A percentile compares a stretch with the other conserved stretches of the same genome.
These are phyloP conservation scores for Micromonas commoda DNA, from an alignment of 139 green algal genomes.

Conservation along the genomic window DNA sequence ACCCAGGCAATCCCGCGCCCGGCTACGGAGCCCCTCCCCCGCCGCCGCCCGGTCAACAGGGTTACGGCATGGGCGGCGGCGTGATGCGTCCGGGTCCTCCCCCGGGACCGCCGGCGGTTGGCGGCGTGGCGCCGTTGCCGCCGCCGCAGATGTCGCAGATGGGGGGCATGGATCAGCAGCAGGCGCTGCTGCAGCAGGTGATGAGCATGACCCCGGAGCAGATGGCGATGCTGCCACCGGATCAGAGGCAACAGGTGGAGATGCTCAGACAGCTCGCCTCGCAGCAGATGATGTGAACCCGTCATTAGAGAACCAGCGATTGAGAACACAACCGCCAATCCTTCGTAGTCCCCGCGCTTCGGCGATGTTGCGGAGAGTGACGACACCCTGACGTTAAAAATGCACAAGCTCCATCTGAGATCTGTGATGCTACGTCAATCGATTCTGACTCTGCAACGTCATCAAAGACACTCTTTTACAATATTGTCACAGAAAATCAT, in stretches of 20 bases:
- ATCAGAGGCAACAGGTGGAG: constrained; percentile 51
- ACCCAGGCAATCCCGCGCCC: no score
- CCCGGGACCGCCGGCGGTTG: not conserved
- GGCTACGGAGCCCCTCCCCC: not conserved
- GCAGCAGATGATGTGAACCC: not conserved
- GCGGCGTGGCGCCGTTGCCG: constrained; percentile 3
- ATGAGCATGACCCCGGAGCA: constrained; percentile 77
- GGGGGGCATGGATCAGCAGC: constrained; percentile 35
- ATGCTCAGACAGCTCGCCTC: constrained; percentile 19
- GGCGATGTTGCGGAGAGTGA: not conserved
- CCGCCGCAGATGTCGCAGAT: constrained; percentile 16
- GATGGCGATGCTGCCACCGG: constrained; percentile 70
- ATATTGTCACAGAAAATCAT: no score
- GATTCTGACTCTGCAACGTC: not conserved
- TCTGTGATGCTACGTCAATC: no score
- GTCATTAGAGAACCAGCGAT: no score
- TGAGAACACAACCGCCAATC: no score
- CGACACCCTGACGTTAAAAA: not conserved
- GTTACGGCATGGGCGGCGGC: not conserved
- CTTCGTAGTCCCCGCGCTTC: no score
- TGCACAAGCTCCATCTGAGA: not conserved
- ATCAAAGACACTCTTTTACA: no score
- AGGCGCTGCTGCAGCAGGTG: constrained; percentile 70
- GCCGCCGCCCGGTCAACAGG: constrained; percentile 27
- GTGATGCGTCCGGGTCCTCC: no score